Evolutionary conservation across 139 green algal species (phyloP), one percentile per base, ranked within the genome.

Genomic region (Haematococcus sp.): DNA sequence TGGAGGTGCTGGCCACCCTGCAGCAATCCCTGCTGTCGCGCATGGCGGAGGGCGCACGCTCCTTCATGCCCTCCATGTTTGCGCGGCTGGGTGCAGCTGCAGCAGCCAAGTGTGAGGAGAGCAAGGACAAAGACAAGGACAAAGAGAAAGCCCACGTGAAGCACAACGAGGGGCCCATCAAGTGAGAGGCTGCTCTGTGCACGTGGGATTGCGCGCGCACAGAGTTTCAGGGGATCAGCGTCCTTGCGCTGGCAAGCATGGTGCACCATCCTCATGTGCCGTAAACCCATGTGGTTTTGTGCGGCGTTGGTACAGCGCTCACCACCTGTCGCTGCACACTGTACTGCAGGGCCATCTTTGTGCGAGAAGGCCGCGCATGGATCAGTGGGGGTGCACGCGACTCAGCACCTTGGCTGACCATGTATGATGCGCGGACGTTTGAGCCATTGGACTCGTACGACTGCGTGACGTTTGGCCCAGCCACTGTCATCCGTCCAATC

Each of bases 371-470:
- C 32, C 46, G 76, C 11, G 83, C 70, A 0, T 88, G 78, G 78
- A 75, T 80, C n/a, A 74, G 70, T 31, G 83, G 83, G 25, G 83
- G 83, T 0, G 34, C 63, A 4, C 13, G 4, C 52, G 25, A 30
- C 19, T 28, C 31, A 9, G 49, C 79, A 25, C 72, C 72, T 15
- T 88, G 83, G 83, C 60, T 88, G 15, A 59, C 71, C 31, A n/a
- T 86, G 28, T 88, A 78, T 74, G 68, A 84, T 63, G 33, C 79
- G 2, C 55, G n/a, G 3, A 71, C 77, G 3, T 79, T 68, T 46
- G 33, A 81, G 73, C 46, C 76, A 25, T 33, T 88, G 27, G 83
- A 88, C 65, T 59, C 64, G 17, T 88, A 67, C 44, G 27, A 68
- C 9, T 83, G 76, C 51, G 59, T 25, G 27, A 33, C 2, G 23